Percentiles rank a stretch among this genome's conserved stretches.
phyloP scores from a whole-genome alignment of 164 flowering plant species.

The Dillenia turbinata region DNA sequence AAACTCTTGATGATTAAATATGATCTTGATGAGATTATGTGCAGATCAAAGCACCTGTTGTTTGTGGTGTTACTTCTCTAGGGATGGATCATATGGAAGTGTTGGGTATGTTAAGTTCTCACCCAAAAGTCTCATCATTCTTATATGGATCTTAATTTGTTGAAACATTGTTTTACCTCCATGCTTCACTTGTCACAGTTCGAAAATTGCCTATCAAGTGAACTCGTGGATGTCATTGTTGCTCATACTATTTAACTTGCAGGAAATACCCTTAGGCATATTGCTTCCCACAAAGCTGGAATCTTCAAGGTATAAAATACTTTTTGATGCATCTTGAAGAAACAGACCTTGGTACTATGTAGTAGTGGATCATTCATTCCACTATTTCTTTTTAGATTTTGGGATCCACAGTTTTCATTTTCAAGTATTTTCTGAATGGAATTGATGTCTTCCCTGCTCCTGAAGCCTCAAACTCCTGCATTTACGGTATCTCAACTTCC shows the following conservation, averaged over 20 bases:
- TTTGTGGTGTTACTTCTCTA: constrained; percentile 79
- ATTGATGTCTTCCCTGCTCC: constrained; percentile 40
- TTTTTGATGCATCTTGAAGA: constrained; percentile 3
- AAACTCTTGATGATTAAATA: no score
- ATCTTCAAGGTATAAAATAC: constrained; percentile 68
- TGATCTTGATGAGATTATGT: not conserved
- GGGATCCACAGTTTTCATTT: constrained; percentile 29
- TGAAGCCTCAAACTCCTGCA: constrained; percentile 81
- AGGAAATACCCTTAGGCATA: constrained; percentile 79
- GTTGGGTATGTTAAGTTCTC: constrained; percentile 39
- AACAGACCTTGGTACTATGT: constrained; percentile 2
- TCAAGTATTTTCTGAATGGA: constrained; percentile 42
- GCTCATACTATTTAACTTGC: constrained; percentile 10
- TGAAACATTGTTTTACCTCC: no score
- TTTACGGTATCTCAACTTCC: constrained; percentile 70
- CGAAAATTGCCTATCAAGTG: not conserved
- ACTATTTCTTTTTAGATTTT: constrained; percentile 15
- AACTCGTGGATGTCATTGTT: no score
- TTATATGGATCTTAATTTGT: not conserved
- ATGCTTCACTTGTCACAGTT: not conserved
- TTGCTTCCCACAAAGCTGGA: constrained; percentile 91
- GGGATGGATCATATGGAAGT: constrained; percentile 88
- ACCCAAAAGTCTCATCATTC: not conserved
- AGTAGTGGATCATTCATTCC: constrained; percentile 11
- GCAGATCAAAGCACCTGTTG: constrained; percentile 82